These are phyloP conservation scores for Gigaspora rosea DNA, from an alignment of 192 early-diverging fungal species.

Conservation along the genomic window DNA sequence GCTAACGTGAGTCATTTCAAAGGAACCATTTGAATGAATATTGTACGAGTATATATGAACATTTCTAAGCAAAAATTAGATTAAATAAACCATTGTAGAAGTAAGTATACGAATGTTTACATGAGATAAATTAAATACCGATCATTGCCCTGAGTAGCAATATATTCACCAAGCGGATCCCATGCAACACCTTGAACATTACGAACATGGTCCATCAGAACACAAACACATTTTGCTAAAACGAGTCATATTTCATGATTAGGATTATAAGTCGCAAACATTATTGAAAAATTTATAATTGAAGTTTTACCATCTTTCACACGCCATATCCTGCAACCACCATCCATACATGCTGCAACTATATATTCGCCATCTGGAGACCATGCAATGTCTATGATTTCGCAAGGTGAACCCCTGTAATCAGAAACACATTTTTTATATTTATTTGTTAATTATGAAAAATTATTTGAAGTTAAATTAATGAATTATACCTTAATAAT, in stretches of 20 bases:
- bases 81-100: not conserved
- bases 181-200: slow-evolving; percentile 97
- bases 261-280: no score
- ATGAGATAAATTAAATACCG: slow-evolving; percentile 48
- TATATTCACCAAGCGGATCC: slow-evolving; percentile 86
- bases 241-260: no score
- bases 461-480: no score
- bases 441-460: no score
- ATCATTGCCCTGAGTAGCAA: slow-evolving; percentile 93
- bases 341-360: slow-evolving; percentile 85
- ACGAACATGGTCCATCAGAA: slow-evolving; percentile 81
- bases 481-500: slow-evolving; percentile 59
- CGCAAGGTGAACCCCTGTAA: slow-evolving; percentile 70
- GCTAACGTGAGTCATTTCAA: slow-evolving; percentile 34
- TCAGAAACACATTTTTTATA: not conserved
- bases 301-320: slow-evolving; percentile 69
- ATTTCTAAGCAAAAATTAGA: slow-evolving; percentile 38
- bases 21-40: slow-evolving; percentile 35
- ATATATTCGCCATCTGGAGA: slow-evolving; percentile 83
- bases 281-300: no score
- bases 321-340: slow-evolving; percentile 85
- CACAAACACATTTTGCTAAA: slow-evolving; percentile 71
- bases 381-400: slow-evolving; percentile 94
- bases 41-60: slow-evolving; percentile 49
- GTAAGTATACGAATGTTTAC: not conserved